Evolutionary conservation across 1,284 basidiomycete genomes (phyloP).

Genomic region (Baeospora myosura): DNA sequence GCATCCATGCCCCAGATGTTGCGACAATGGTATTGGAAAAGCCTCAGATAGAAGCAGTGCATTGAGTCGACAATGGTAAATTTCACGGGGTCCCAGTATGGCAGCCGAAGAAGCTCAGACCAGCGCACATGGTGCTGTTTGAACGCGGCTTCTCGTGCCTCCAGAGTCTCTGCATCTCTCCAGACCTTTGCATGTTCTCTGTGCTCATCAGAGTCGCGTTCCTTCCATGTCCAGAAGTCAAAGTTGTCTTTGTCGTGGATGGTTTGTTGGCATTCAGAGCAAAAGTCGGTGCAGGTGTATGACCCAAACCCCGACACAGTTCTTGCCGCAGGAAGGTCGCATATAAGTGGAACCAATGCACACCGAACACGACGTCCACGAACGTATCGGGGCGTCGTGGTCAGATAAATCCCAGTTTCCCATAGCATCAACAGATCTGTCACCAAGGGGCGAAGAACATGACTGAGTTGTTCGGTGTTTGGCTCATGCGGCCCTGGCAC

Average conservation of each 20-base stretch:
- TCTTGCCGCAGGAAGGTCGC: constrained; percentile 30
- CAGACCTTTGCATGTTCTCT: constrained; percentile 16
- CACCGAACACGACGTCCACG: constrained; percentile 23
- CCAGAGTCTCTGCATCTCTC: constrained; percentile 15
- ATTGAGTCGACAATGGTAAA: constrained; percentile 24
- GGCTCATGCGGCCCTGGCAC: constrained; percentile 30
- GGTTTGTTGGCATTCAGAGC: constrained; percentile 22
- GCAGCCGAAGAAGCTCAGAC: constrained; percentile 18
- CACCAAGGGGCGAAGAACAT: constrained; percentile 20
- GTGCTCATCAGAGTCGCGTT: constrained; percentile 15
- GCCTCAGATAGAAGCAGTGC: constrained; percentile 23
- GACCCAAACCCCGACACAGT: constrained; percentile 28
- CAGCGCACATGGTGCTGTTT: constrained; percentile 13
- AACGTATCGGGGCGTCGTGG: constrained; percentile 12
- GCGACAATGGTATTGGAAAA: constrained; percentile 11
- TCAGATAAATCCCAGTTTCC: constrained; percentile 15
- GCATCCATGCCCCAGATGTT: constrained; percentile 16
- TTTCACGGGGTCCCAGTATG: constrained; percentile 21
- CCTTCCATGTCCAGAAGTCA: constrained; percentile 17
- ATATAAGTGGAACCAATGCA: constrained; percentile 23
- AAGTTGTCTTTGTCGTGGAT: constrained; percentile 24
- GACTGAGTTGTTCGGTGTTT: constrained; percentile 23
- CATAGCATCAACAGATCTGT: constrained; percentile 26
- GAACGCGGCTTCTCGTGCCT: constrained; percentile 16
- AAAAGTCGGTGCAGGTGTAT: constrained; percentile 25